phyloP scores from a whole-genome alignment of 345 rosid species.

The Salix viminalis region DNA sequence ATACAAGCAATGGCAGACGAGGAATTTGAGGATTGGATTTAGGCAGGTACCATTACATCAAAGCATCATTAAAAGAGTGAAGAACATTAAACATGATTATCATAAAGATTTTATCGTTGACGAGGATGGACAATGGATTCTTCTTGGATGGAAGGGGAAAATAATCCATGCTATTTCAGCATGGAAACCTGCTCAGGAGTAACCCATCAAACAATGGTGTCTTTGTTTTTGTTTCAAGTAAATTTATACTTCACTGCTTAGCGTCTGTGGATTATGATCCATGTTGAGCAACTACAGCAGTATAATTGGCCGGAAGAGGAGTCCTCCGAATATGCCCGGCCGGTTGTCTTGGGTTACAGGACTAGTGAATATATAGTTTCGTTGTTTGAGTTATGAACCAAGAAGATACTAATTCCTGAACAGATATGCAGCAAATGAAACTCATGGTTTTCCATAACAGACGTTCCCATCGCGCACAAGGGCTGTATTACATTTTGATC shows the following conservation, averaged over 20 bases:
- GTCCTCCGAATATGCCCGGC: background rate
- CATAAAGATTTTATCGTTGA: slow-evolving; percentile 63
- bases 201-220: background rate
- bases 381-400: background rate
- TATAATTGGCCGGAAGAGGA: background rate
- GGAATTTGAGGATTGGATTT: slow-evolving; percentile 47
- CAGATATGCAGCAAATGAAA: background rate
- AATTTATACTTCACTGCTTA: background rate
- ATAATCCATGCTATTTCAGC: slow-evolving; percentile 55
- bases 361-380: background rate
- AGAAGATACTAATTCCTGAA: background rate
- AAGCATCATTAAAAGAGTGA: slow-evolving; percentile 44
- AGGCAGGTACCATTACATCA: slow-evolving; percentile 47
- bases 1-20: slow-evolving; percentile 64
- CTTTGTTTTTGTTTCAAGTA: background rate
- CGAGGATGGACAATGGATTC: slow-evolving; percentile 66
- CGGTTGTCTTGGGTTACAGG: background rate
- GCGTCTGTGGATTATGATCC: background rate
- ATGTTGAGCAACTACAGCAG: background rate
- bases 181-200: slow-evolving; percentile 55
- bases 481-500: no score
- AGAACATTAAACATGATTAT: slow-evolving; percentile 35
- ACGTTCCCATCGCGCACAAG: no score
- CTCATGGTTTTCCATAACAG: background rate
- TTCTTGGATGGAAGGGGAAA: slow-evolving; percentile 91